Percentiles rank a stretch among this genome's conserved stretches.
Conservation (phyloP, 2,329 filamentous ascomycete genomes). For the Xylaria sp. region DNA sequence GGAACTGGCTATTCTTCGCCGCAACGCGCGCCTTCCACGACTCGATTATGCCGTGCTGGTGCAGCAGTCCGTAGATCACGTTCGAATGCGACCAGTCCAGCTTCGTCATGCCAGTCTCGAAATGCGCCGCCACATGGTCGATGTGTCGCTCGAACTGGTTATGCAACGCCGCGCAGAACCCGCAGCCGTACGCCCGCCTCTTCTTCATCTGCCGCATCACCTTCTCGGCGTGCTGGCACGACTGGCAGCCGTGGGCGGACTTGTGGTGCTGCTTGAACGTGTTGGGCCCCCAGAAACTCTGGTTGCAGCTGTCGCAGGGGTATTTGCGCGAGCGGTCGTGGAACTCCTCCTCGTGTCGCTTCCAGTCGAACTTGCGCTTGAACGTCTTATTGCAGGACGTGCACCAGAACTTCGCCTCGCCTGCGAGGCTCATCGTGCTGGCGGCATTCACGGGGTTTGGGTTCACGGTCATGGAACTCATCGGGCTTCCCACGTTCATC, state of each 20-base stretch:
- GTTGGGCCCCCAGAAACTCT: conserved; percentile 63
- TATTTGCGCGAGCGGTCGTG: conserved; percentile 65
- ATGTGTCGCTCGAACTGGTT: conserved; percentile 61
- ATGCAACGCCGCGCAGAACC: conserved; percentile 60
- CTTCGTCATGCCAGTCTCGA: conserved; percentile 57
- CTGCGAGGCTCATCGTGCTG: conserved; percentile 15
- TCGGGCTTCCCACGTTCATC: too few relatives aligned
- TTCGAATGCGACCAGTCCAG: conserved; percentile 65
- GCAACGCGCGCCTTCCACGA: conserved; percentile 56
- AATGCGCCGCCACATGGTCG: conserved; percentile 63
- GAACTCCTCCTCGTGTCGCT: conserved; percentile 64
- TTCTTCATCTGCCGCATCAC: conserved; percentile 59
- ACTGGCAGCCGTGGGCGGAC: conserved; percentile 58
- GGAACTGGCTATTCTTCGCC: conserved; percentile 40
- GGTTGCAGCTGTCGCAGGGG: conserved; percentile 62
- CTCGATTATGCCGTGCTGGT: conserved; percentile 56
- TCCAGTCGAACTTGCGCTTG: conserved; percentile 65
- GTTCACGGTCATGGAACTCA: too few relatives aligned
- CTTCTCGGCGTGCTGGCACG: conserved; percentile 59
- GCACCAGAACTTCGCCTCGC: conserved; percentile 35
- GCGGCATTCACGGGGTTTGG: too few relatives aligned
- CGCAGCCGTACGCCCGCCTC: conserved; percentile 63
- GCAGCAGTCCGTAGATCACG: conserved; percentile 62
- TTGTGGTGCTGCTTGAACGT: conserved; percentile 65
- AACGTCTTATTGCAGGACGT: conserved; percentile 57